Percentiles rank a stretch among this genome's conserved stretches.
These are phyloP conservation scores for Pisolithus tinctorius DNA, from an alignment of 768 basidiomycete species.

Conservation along the genomic window DNA sequence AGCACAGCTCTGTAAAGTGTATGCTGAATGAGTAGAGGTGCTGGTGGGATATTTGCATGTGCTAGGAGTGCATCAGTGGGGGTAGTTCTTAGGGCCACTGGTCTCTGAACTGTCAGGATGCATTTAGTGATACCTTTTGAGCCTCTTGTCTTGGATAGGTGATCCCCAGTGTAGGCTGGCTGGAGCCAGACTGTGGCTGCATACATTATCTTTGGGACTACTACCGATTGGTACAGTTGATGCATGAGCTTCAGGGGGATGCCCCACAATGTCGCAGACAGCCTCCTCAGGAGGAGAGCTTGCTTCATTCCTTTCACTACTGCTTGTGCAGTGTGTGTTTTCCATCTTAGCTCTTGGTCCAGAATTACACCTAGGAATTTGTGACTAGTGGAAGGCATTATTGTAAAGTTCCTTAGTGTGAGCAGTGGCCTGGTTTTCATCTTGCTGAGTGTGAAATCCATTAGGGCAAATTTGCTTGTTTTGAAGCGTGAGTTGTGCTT, in stretches of 20 bases:
- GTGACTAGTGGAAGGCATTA: not conserved
- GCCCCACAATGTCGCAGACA: too few species aligned
- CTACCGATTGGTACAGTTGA: not conserved
- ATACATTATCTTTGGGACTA: too few species aligned
- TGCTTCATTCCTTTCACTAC: not conserved
- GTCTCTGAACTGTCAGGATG: not conserved
- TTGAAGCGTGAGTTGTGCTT: not conserved
- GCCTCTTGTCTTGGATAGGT: not conserved
- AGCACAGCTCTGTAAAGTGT: not conserved
- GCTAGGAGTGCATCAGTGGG: too few species aligned
- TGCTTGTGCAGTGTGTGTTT: not conserved
- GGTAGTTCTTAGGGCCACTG: not conserved
- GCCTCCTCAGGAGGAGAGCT: not conserved
- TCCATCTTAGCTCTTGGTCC: conserved; percentile 1
- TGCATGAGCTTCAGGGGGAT: too few species aligned
- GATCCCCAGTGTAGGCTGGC: not conserved
- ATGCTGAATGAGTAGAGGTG: too few species aligned
- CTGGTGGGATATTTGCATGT: not conserved
- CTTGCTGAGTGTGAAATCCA: not conserved
- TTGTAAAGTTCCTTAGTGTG: not conserved
- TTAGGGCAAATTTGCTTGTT: not conserved
- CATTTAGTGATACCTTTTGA: not conserved
- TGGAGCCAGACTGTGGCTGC: not conserved
- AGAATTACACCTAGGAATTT: conserved; percentile 2
- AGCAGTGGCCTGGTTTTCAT: not conserved